Base-by-base conservation (phyloP, 805 yeast species). In the Candida silvicultrix region DNA sequence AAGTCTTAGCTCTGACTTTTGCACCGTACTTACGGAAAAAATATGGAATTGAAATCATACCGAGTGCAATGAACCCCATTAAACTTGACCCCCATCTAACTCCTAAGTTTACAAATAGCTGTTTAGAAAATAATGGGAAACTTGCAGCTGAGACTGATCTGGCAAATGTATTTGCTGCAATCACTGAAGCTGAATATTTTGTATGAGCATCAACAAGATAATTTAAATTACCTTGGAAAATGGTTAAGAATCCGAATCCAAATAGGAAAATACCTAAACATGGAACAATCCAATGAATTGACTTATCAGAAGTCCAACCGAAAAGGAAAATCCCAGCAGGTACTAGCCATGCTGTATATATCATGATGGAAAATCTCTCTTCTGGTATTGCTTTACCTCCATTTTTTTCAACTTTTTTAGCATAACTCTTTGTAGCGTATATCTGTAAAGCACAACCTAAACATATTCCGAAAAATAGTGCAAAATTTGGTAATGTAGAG, bases 191-290 rank as follows among this genome's bases (percentile, higher is more conserved):
- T 9, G 85, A 78, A 51, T 71, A 75, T 40, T 69, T 62, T 32
- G 78, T 69, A 55, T 78, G 80, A 40, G 83, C 68, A 59, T 81
- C 86, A 42, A 82, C 77, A 49, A 82, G 65, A 55, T 81, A 81
- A 59, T 77, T 79, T 43, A 81, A 62, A 49, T 78, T 72, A 8
- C 83, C 80, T 52, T 78, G 78, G 69, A 81, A 81, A 42, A 78
- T 74, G 40, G 74, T 67, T 44, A 80, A 63, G 50, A 80, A 71
- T 10, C 84, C 84, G 50, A 68, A 59, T 4, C 80, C 78, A 45
- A 77, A 72, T 19, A 75, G 53, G 9, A 69, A 68, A n/a, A 80
- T 71, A 7, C 81, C 84, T 40, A 81, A 64, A 62, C 76, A 70
- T 22, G 83, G 86, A 8, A 71, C 77, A n/a, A 73, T 63, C 81